Evolutionary conservation across 2,329 filamentous ascomycete genomes (phyloP), one percentile per base, ranked within the genome.

Genomic region (Diaporthe batatas): DNA sequence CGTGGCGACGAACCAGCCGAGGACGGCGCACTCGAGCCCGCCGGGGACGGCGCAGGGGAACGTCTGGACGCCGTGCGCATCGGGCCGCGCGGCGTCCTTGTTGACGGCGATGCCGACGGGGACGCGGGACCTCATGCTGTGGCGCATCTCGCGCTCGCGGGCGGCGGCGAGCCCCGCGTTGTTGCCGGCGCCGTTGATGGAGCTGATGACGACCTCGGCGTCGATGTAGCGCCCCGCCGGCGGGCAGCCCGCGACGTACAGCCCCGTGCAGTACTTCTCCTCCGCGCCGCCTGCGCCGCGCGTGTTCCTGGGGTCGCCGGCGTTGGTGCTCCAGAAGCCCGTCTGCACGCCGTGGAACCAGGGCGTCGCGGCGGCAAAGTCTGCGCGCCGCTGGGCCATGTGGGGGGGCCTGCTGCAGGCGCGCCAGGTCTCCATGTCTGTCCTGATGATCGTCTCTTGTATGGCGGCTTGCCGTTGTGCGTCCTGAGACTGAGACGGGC

Each of bases 1-100:
- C 18, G 68, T 70, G 32, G n/a, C 11, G 4, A 70, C 14, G 32
- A 54, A 70, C 68, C 68, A 70, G 8, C 29, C 68, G n/a, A 70
- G 68, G 0, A 23, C 42, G 12, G 25, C 55, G 44, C 68, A 62
- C n/a, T 70, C 68, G 42, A 51, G 12, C 32, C 54, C 42, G n/a
- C 42, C 49, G 3, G 68, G 23, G n/a, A 70, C 54, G 5, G 68
- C 23, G 42, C 68, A 70, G 2, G 68, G 68, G 6, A 70, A 54
- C 3, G 58, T 36, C 36, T 21, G 23, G 6, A 51, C 34, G 18
- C 55, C 55, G 12, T 23, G 10, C 0, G 10, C 32, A n/a, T 62
- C 55, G 6, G 42, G 32, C 39, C 23, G 39, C 0, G 21, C 25
- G 16, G 68, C 68, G 16, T 59, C 55, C 8, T 42, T 49, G 29